A percentile compares a stretch with the other conserved stretches of the same genome.
These are phyloP conservation scores for Eucalyptus caleyi DNA, from an alignment of 345 rosid species.

Conservation along the genomic window DNA sequence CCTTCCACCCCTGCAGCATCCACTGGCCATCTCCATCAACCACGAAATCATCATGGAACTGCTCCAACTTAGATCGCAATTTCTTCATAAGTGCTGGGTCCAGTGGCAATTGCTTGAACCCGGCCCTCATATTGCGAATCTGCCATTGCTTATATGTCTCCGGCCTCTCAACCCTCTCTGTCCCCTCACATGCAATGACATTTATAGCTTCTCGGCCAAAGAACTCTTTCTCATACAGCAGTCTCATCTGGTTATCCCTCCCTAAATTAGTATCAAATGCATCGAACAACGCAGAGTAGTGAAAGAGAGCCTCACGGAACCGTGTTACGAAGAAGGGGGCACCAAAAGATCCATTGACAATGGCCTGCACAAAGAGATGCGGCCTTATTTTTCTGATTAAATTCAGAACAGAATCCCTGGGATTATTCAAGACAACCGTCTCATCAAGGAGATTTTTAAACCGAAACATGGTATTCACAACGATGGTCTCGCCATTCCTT, in stretches of 20 bases:
- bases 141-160: slow-evolving; percentile 89
- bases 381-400: slow-evolving; percentile 57
- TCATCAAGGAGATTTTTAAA: slow-evolving; percentile 60
- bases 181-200: slow-evolving; percentile 68
- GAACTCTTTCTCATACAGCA: slow-evolving; percentile 57
- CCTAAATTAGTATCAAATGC: slow-evolving; percentile 32
- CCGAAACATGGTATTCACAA: slow-evolving; percentile 53
- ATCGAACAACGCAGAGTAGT: slow-evolving; percentile 60
- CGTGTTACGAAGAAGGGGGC: slow-evolving; percentile 69
- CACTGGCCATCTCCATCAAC: slow-evolving; percentile 45
- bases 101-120: slow-evolving; percentile 51
- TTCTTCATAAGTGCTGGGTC: slow-evolving; percentile 25
- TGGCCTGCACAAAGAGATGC: slow-evolving; percentile 20
- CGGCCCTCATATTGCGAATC: slow-evolving; percentile 38
- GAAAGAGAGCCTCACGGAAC: slow-evolving; percentile 72
- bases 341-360: slow-evolving; percentile 48
- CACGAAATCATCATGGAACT: slow-evolving; percentile 41
- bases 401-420: slow-evolving; percentile 42
- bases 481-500: slow-evolving; percentile 33
- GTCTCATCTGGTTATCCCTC: slow-evolving; percentile 40
- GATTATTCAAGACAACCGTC: slow-evolving; percentile 41
- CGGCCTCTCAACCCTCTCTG: slow-evolving; percentile 72
- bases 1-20: slow-evolving; percentile 88
- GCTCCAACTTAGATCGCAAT: slow-evolving; percentile 21
- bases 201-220: slow-evolving; percentile 50